A percentile compares a stretch with the other conserved stretches of the same genome.
phyloP scores from a whole-genome alignment of 1,284 basidiomycete species.

The Leccinum pallidistipes region DNA sequence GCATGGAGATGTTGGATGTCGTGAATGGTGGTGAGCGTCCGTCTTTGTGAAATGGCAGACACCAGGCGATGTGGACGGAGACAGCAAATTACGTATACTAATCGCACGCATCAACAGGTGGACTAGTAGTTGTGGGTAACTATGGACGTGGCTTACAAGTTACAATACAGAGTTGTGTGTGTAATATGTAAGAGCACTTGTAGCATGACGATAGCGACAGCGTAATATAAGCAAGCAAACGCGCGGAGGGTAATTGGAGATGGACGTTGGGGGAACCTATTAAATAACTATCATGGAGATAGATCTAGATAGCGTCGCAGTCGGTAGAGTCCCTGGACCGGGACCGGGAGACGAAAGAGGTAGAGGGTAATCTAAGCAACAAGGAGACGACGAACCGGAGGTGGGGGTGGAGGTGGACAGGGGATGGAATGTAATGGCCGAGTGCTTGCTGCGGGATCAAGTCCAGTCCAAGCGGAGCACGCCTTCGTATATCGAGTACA shows the following conservation, averaged over 20 bases:
- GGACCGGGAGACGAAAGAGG: neutral
- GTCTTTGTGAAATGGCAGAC: conserved; percentile 2
- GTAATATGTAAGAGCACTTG: neutral
- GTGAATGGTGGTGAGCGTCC: conserved; percentile 14
- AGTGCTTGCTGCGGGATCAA: neutral
- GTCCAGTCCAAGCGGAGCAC: conserved; percentile 56
- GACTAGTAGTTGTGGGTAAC: conserved; percentile 28
- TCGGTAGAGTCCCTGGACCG: neutral
- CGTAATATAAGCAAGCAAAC: conserved; percentile 12
- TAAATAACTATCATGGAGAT: conserved; percentile 13
- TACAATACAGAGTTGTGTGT: conserved; percentile 25
- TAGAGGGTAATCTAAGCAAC: too few relatives aligned
- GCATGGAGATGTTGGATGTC: conserved; percentile 11
- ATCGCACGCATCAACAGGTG: conserved; percentile 8
- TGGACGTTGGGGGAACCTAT: conserved; percentile 5
- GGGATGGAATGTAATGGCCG: neutral
- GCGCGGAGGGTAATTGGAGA: conserved; percentile 11
- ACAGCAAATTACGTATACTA: neutral
- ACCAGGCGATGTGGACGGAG: neutral
- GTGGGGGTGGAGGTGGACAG: neutral
- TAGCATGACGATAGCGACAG: conserved; percentile 12
- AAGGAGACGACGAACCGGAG: neutral
- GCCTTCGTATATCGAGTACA: conserved; percentile 89
- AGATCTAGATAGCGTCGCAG: conserved; percentile 19
- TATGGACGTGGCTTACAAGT: conserved; percentile 19